phyloP scores from a whole-genome alignment of 805 yeast species.

The Wickerhamomyces hampshirensis region DNA sequence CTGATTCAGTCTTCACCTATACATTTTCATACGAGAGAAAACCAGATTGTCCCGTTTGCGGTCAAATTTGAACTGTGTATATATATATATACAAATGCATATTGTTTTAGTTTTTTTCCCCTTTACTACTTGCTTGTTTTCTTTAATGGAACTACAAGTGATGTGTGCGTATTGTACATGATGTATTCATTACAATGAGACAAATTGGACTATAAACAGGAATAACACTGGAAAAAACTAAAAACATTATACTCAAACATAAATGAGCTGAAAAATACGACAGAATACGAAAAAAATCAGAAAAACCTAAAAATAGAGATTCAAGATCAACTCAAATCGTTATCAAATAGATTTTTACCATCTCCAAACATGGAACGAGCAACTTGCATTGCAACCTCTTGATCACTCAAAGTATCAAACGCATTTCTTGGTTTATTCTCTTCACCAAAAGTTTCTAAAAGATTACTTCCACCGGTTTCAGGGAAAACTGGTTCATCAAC shows the following conservation, averaged over 20 bases:
- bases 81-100: not conserved
- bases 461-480: slow-evolving; percentile 3
- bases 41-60: slow-evolving; percentile 75
- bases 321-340: no score
- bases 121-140: no score
- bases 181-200: not conserved
- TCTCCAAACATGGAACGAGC: slow-evolving; percentile 26
- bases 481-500: not conserved
- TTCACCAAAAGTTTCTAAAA: not conserved
- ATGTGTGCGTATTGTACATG: no score
- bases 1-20: slow-evolving; percentile 70
- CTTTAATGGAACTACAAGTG: no score
- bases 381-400: slow-evolving; percentile 23
- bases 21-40: slow-evolving; percentile 60
- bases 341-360: slow-evolving; percentile 3
- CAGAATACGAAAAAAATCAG: not conserved
- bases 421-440: slow-evolving; percentile 3
- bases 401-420: slow-evolving; percentile 12
- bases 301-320: not conserved
- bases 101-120: not conserved
- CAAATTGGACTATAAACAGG: no score
- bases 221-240: no score
- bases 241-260: no score
- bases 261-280: not conserved
- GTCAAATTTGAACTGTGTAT: slow-evolving; percentile 34